Evolutionary conservation across 495 filamentous ascomycete species (phyloP).

Genomic region (Xylaria scruposa): DNA sequence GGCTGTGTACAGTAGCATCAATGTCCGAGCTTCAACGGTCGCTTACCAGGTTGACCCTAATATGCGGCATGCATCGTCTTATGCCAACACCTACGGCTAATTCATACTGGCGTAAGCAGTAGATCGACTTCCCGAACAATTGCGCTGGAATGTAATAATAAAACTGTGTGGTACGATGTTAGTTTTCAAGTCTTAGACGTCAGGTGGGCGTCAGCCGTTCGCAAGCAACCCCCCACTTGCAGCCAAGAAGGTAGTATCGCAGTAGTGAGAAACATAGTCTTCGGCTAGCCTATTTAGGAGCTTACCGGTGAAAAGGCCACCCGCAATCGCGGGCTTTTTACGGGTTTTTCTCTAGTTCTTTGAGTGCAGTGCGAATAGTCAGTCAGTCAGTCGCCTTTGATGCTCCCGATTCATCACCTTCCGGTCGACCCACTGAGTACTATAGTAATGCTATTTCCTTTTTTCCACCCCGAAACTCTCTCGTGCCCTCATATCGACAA

Average conservation of each 20-base stretch:
- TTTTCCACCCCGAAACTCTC: slow-evolving; percentile 15
- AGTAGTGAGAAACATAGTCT: background rate
- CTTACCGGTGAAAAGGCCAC: slow-evolving; percentile 15
- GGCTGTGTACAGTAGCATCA: background rate
- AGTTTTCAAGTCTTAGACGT: background rate
- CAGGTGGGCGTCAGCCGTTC: slow-evolving; percentile 17
- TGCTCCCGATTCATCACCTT: slow-evolving; percentile 26
- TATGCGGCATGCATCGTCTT: background rate
- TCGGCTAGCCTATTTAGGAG: slow-evolving; percentile 18
- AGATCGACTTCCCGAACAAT: background rate
- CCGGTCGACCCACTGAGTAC: slow-evolving; percentile 24
- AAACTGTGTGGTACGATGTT: slow-evolving; percentile 1
- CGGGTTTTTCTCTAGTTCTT: slow-evolving; percentile 9
- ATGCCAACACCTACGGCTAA: background rate
- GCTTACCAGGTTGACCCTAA: background rate
- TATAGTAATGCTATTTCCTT: slow-evolving; percentile 10
- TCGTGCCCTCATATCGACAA: slow-evolving; percentile 9
- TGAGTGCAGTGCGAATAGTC: slow-evolving; percentile 21
- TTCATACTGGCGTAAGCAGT: background rate
- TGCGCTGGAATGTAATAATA: background rate
- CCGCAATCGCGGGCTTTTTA: slow-evolving; percentile 22
- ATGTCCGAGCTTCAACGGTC: background rate
- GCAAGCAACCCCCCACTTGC: slow-evolving; percentile 15
- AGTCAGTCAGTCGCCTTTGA: background rate
- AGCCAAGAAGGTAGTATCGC: slow-evolving; percentile 16